Evolutionary conservation across 306 rosid species (phyloP).

Genomic region (Coriaria nepalensis): DNA sequence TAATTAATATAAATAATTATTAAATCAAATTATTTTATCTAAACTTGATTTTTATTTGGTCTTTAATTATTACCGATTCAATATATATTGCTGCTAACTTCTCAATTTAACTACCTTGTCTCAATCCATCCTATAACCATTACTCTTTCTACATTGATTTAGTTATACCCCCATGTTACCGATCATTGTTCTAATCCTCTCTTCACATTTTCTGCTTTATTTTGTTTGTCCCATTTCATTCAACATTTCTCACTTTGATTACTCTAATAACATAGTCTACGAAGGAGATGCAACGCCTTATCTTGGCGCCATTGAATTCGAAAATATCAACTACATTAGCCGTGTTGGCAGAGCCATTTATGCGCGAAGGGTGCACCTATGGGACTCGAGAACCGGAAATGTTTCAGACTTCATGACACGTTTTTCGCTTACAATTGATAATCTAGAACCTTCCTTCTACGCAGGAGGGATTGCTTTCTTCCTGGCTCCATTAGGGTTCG

Average conservation of each 20-base stretch:
- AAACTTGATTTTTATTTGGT: too few relatives aligned
- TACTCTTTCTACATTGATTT: too few relatives aligned
- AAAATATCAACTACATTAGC: neutral
- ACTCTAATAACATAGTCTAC: neutral
- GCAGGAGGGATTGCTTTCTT: conserved; percentile 7
- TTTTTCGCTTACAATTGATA: conserved; percentile 4
- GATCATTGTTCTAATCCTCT: too few relatives aligned
- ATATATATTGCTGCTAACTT: too few relatives aligned
- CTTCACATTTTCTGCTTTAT: conserved; percentile 1
- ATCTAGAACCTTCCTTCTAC: neutral
- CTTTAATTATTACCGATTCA: too few relatives aligned
- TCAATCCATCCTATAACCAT: too few relatives aligned
- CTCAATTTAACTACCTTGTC: too few relatives aligned
- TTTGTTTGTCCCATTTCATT: neutral
- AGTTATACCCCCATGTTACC: too few relatives aligned
- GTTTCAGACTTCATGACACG: conserved; percentile 3
- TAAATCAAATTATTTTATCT: too few relatives aligned
- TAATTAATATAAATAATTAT: too few relatives aligned
- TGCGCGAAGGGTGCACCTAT: neutral
- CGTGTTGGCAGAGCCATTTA: conserved; percentile 2
- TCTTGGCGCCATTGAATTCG: neutral
- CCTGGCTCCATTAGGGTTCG: conserved; percentile 1
- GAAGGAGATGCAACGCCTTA: conserved; percentile 6
- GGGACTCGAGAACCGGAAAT: conserved; percentile 5
- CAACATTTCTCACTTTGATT: neutral